A percentile compares a stretch with the other conserved stretches of the same genome.
phyloP scores from a whole-genome alignment of 345 rosid species.

The Citrus cavaleriei region DNA sequence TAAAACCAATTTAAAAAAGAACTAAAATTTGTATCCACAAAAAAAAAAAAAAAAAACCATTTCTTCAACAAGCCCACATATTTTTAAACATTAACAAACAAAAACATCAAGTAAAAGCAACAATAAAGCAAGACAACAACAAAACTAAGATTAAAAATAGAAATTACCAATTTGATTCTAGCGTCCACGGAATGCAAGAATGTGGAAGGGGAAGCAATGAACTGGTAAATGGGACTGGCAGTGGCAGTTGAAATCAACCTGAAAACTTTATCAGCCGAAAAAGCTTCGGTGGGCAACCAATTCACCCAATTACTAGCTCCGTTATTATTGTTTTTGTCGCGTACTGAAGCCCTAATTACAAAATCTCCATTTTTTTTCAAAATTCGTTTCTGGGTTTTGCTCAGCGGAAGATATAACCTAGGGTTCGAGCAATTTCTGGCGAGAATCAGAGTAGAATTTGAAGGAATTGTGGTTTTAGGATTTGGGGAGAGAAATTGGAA shows the following conservation, averaged over 20 bases:
- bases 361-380: slow-evolving; percentile 16
- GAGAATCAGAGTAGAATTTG: slow-evolving; percentile 4
- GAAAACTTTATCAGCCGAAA: slow-evolving; percentile 74
- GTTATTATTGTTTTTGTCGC: slow-evolving; percentile 19
- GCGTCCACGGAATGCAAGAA: slow-evolving; percentile 86
- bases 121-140: background rate
- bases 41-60: background rate
- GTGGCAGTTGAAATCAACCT: slow-evolving; percentile 69
- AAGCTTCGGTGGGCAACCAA: slow-evolving; percentile 52
- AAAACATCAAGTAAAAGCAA: background rate
- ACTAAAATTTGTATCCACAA: background rate
- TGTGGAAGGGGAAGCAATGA: slow-evolving; percentile 75
- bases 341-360: slow-evolving; percentile 35
- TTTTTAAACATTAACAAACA: background rate
- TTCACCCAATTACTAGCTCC: slow-evolving; percentile 46
- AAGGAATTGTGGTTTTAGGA: slow-evolving; percentile 26
- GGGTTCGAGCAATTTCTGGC: slow-evolving; percentile 8
- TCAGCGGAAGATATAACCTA: slow-evolving; percentile 13
- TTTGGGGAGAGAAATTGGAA: slow-evolving; percentile 3
- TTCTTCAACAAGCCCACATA: background rate
- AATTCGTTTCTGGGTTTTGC: slow-evolving; percentile 1
- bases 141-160: background rate
- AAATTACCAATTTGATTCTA: slow-evolving; percentile 70
- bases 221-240: slow-evolving; percentile 86
- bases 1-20: background rate